phyloP scores from a whole-genome alignment of 2,329 filamentous ascomycete species.

The Claviceps sorghi region DNA sequence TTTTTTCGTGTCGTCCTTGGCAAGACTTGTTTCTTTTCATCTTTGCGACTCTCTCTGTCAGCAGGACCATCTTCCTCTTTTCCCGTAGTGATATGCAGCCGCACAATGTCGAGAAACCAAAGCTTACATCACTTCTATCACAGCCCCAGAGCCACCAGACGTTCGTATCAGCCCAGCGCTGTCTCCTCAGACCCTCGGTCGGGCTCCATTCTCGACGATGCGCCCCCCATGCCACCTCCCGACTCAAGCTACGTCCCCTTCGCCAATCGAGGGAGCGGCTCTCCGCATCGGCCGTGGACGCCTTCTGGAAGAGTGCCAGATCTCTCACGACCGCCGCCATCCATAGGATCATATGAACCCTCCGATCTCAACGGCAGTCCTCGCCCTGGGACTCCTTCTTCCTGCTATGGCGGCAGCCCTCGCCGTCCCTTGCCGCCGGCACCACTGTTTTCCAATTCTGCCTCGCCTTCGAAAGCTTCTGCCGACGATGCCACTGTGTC shows the following conservation, averaged over 20 bases:
- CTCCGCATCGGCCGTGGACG: slow-evolving; percentile 46
- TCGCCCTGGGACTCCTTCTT: slow-evolving; percentile 78
- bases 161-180: slow-evolving; percentile 39
- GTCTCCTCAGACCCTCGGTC: slow-evolving; percentile 30
- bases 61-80: slow-evolving; percentile 7
- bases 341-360: slow-evolving; percentile 65
- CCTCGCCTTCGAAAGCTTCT: slow-evolving; percentile 36
- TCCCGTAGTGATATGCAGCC: slow-evolving; percentile 17
- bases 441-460: slow-evolving; percentile 57
- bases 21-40: too few species aligned
- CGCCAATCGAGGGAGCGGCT: slow-evolving; percentile 26
- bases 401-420: slow-evolving; percentile 75
- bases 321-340: slow-evolving; percentile 56
- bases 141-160: slow-evolving; percentile 27
- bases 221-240: slow-evolving; percentile 44
- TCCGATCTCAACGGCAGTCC: slow-evolving; percentile 80
- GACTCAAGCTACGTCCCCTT: slow-evolving; percentile 50
- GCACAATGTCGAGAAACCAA: neutral
- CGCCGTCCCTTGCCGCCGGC: slow-evolving; percentile 76
- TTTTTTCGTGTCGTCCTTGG: too few species aligned
- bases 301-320: slow-evolving; percentile 40
- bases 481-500: slow-evolving; percentile 55
- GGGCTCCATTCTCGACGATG: slow-evolving; percentile 39
- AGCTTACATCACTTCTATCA: slow-evolving; percentile 26
- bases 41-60: too few species aligned